phyloP scores from a whole-genome alignment of 305 asterid genomes.

The Fraxinus sp. region DNA sequence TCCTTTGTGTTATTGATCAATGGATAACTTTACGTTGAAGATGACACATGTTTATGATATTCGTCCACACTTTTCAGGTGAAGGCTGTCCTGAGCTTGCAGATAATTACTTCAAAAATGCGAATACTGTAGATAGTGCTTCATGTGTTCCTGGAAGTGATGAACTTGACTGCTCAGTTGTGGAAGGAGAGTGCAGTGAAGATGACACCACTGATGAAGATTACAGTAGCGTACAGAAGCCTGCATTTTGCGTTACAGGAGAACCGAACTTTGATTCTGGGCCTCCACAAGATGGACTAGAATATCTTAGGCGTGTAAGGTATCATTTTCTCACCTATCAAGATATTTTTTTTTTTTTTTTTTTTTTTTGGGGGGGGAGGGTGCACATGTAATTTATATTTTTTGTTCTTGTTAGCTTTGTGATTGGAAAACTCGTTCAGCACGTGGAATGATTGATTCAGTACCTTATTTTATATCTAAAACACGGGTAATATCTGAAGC shows the following conservation, averaged over 20 bases:
- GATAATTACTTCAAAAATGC: slow-evolving; percentile 29
- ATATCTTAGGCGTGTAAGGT: slow-evolving; percentile 97
- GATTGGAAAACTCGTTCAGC: not conserved
- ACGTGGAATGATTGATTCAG: slow-evolving; percentile 4
- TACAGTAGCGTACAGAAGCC: slow-evolving; percentile 41
- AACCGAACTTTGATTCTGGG: slow-evolving; percentile 91
- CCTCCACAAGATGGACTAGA: slow-evolving; percentile 95
- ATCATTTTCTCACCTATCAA: slow-evolving; percentile 25
- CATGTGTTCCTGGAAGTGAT: slow-evolving; percentile 28
- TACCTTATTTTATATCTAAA: not conserved
- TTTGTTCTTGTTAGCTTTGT: not conserved
- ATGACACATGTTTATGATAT: not conserved
- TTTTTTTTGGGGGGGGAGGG: not conserved
- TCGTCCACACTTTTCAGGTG: slow-evolving; percentile 42
- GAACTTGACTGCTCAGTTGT: slow-evolving; percentile 36
- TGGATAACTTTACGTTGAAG: not conserved
- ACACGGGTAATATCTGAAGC: not conserved
- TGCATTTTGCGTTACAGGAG: slow-evolving; percentile 47
- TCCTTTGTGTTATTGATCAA: not conserved
- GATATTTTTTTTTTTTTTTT: too few relatives aligned
- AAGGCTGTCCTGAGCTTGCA: slow-evolving; percentile 30
- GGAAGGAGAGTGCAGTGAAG: slow-evolving; percentile 48
- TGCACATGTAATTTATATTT: not conserved
- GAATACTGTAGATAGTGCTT: slow-evolving; percentile 35
- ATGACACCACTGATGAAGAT: slow-evolving; percentile 73